These are phyloP conservation scores for Colletotrichum tabaci DNA, from an alignment of 2,329 filamentous ascomycete species.

Conservation along the genomic window DNA sequence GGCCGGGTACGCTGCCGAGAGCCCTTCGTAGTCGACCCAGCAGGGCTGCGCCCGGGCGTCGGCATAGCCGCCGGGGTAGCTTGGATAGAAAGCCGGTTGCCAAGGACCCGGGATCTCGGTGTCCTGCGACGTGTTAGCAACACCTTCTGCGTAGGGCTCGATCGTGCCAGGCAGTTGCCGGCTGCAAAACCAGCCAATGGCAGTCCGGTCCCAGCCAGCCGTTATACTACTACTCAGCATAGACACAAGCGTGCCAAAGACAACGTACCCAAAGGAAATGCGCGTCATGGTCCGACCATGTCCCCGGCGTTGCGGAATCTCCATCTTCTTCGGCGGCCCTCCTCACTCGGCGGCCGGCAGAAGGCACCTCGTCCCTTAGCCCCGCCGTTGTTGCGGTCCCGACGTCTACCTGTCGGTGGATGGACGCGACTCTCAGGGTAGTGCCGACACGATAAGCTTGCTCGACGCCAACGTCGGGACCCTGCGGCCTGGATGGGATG, in stretches of 20 bases:
- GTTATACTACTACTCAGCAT: neutral
- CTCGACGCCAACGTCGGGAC: neutral
- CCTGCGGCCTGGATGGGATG: neutral
- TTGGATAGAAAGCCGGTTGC: neutral
- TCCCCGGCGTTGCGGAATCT: no score
- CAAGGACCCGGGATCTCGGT: neutral
- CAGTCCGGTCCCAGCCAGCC: neutral
- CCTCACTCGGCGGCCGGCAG: neutral
- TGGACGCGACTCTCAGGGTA: neutral
- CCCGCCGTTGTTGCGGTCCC: neutral
- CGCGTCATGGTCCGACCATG: neutral
- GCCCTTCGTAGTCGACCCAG: no score
- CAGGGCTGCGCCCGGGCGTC: neutral
- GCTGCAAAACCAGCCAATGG: neutral
- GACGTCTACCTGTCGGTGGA: neutral
- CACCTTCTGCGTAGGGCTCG: no score
- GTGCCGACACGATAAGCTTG: neutral
- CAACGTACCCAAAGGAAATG: neutral
- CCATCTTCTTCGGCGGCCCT: neutral
- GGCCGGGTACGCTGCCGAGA: neutral
- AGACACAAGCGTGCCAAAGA: neutral
- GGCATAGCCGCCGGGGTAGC: no score
- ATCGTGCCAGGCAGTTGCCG: neutral
- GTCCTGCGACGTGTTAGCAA: neutral
- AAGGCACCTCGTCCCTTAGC: no score